phyloP scores from a whole-genome alignment of 2,329 filamentous ascomycete genomes.

The Alternaria gansuensis region DNA sequence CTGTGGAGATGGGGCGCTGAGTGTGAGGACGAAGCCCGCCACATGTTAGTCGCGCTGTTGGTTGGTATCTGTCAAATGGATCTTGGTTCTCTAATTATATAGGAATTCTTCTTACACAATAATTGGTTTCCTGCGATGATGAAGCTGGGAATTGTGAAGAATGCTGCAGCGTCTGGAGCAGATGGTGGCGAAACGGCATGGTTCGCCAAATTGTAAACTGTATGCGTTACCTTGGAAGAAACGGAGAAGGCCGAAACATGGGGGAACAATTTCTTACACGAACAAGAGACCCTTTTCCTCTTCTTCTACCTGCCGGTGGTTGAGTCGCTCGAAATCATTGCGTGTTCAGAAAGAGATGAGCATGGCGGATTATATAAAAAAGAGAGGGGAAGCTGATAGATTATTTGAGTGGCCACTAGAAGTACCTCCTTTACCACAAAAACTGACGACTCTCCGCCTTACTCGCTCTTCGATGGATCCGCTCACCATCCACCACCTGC shows the following conservation, averaged over 20 bases:
- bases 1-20: background rate
- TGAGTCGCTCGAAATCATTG: constrained; percentile 4
- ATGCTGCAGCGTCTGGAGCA: background rate
- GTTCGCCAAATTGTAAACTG: background rate
- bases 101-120: background rate
- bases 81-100: background rate
- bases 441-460: constrained; percentile 8
- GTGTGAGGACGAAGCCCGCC: background rate
- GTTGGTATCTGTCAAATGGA: background rate
- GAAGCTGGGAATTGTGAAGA: background rate
- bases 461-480: background rate
- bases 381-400: background rate
- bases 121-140: background rate
- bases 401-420: constrained; percentile 11
- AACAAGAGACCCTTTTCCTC: background rate
- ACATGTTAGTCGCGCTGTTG: background rate
- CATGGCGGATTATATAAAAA: background rate
- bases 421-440: background rate
- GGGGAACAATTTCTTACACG: background rate
- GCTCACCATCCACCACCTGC: background rate
- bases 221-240: constrained; percentile 1
- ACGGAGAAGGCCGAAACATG: background rate
- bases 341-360: background rate
- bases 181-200: background rate
- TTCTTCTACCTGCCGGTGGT: constrained; percentile 7